Evolutionary conservation across 2,329 filamentous ascomycete species (phyloP), one percentile per base, ranked within the genome.

Genomic region (Metarhizium sp.): DNA sequence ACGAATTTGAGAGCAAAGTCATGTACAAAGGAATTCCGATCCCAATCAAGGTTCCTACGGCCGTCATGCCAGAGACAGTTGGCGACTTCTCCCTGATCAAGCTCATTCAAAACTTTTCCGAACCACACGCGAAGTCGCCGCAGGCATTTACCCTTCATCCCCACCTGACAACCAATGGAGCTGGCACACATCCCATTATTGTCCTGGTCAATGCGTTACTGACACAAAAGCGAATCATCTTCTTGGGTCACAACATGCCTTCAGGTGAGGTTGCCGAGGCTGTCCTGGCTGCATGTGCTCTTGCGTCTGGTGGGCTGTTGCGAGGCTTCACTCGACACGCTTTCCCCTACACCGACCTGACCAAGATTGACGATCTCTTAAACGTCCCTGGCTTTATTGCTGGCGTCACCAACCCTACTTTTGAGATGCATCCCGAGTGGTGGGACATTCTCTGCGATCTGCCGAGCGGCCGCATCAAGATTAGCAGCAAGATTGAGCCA

Each of bases 1-100:
- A 99, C 70, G 94, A 99, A 71, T 97, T 96, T 66, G 94, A 97
- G 74, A 95, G 90, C 62, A 90, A 86, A 65, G 90, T 99, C 64
- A 83, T 92, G 67, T 99, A 99, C 75, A 95, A 96, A 73, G 90
- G 91, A 59, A 94, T 97, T 55, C 92, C 92, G 0, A 92, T 99
- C 32, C 94, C 94, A 1, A 90, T 99, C 74, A 97, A 97, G 72
- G 87, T 99, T 7, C 94, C 94, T 0, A 92, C 92, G 3, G 92
- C 94, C 11, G 82, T 95, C 56, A 92, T 92, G 75, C 90, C 92
- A 2, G 94, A 99, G 75, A 96, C 90, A 0, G 94, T 99, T 16
- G 94, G 94, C 59, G 94, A 99, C 72, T 99, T 99, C 67, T 97
- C 92, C 42, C 79, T 99, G 56, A 88, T 99, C 73, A 97, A 97